phyloP scores from a whole-genome alignment of 225 moss, liverwort and hornwort genomes.

The Lunularia cruciata region DNA sequence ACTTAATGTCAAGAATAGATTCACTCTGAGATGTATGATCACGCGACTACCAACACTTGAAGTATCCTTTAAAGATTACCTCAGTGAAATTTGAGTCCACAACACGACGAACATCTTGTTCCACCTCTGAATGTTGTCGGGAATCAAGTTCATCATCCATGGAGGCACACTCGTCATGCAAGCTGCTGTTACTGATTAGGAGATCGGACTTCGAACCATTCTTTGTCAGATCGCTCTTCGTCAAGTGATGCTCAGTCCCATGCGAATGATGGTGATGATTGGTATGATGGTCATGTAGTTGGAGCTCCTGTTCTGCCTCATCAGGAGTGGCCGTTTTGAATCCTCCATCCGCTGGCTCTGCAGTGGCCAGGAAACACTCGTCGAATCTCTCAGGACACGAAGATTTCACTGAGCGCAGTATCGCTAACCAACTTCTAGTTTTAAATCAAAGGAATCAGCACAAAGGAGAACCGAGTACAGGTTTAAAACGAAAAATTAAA shows the following conservation, averaged over 20 bases:
- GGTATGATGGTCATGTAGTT: background rate
- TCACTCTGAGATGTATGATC: background rate
- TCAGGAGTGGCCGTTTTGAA: conserved; percentile 50
- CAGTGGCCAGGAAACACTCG: background rate
- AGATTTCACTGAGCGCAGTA: no score
- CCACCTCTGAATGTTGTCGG: conserved; percentile 78
- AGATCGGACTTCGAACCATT: conserved; percentile 56
- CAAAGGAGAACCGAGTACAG: no score
- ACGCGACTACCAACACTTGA: background rate
- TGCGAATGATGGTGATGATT: conserved; percentile 20
- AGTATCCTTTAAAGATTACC: conserved; percentile 31
- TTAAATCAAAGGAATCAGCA: no score
- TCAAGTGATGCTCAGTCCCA: conserved; percentile 28
- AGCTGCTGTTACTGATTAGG: conserved; percentile 24
- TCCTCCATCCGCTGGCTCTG: conserved; percentile 93
- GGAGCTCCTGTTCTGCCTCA: conserved; percentile 47
- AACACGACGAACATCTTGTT: conserved; percentile 70
- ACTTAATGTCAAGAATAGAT: no score
- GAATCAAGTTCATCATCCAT: conserved; percentile 35
- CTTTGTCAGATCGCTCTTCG: conserved; percentile 53
- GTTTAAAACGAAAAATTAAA: no score
- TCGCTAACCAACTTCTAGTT: no score
- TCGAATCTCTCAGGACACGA: background rate
- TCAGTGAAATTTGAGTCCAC: conserved; percentile 58
- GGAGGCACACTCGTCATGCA: conserved; percentile 37